Conservation (phyloP, 768 basidiomycete species). For the Kwoniella pini region DNA sequence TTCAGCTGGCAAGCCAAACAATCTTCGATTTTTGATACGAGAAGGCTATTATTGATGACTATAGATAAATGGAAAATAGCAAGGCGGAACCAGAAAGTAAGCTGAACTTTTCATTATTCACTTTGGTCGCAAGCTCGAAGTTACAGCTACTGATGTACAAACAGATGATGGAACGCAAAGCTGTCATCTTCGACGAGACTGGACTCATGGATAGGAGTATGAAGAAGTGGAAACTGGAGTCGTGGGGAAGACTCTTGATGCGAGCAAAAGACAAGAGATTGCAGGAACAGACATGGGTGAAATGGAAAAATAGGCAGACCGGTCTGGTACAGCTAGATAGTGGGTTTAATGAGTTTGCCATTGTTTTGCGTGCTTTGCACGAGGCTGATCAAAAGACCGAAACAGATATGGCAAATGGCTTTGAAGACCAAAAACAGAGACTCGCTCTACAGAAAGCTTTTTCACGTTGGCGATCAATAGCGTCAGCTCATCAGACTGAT, state of each 20-base stretch:
- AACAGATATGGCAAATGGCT: background rate
- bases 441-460: constrained; percentile 10
- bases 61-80: constrained; percentile 15
- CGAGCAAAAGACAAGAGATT: constrained; percentile 11
- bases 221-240: constrained; percentile 11
- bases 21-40: constrained; percentile 7
- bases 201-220: constrained; percentile 1
- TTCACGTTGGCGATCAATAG: constrained; percentile 22
- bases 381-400: background rate
- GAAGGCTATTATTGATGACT: constrained; percentile 3
- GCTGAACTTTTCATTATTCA: no score
- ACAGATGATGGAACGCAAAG: constrained; percentile 13
- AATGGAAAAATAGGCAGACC: constrained; percentile 14
- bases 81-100: background rate
- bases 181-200: constrained; percentile 1
- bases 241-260: constrained; percentile 8
- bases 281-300: constrained; percentile 2
- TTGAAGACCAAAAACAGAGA: constrained; percentile 8
- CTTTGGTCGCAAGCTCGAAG: no score
- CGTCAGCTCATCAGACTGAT: background rate
- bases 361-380: background rate
- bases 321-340: constrained; percentile 3
- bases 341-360: background rate
- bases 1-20: constrained; percentile 16
- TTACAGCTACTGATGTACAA: no score